A percentile compares a stretch with the other conserved stretches of the same genome.
Conservation (phyloP, 371 early-diverging fungal species). For the Actinomortierella ambigua region DNA sequence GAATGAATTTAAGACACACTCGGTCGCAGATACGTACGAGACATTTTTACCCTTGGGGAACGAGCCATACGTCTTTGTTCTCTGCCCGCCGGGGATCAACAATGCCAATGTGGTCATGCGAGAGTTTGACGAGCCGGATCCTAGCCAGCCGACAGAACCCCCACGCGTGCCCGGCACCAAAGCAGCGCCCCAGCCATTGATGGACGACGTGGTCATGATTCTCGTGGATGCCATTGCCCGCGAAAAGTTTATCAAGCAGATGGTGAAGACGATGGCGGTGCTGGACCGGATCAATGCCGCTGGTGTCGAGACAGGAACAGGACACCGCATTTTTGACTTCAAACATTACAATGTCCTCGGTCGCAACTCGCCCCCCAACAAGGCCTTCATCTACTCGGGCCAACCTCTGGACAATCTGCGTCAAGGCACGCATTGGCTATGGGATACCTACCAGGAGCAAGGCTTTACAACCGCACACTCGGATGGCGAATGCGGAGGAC, state of each 20-base stretch:
- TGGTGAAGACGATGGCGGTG: conserved; percentile 25
- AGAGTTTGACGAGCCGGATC: conserved; percentile 23
- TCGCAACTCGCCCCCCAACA: conserved; percentile 46
- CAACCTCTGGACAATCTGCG: conserved; percentile 31
- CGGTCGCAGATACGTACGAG: conserved; percentile 3
- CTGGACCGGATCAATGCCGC: conserved; percentile 16
- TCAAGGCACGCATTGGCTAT: conserved; percentile 39
- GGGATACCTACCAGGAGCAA: conserved; percentile 47
- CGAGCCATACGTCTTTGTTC: conserved; percentile 36
- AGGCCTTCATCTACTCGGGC: conserved; percentile 43
- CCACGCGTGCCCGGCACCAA: conserved; percentile 13
- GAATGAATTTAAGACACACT: conserved; percentile 19
- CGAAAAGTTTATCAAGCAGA: conserved; percentile 32
- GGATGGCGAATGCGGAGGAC: conserved; percentile 45
- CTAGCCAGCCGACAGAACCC: conserved; percentile 3
- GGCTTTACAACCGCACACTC: conserved; percentile 45
- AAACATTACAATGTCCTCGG: conserved; percentile 43
- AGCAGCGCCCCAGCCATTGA: conserved; percentile 27
- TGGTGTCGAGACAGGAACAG: neutral
- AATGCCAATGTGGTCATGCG: conserved; percentile 39
- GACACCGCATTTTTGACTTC: conserved; percentile 37
- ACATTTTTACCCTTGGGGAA: conserved; percentile 24
- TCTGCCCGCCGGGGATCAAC: conserved; percentile 34
- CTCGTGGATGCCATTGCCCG: conserved; percentile 43
- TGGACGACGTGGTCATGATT: conserved; percentile 46